A percentile compares a stretch with the other conserved stretches of the same genome.
Conservation (phyloP, 1,284 basidiomycete genomes). For the Pterulicium gracile region DNA sequence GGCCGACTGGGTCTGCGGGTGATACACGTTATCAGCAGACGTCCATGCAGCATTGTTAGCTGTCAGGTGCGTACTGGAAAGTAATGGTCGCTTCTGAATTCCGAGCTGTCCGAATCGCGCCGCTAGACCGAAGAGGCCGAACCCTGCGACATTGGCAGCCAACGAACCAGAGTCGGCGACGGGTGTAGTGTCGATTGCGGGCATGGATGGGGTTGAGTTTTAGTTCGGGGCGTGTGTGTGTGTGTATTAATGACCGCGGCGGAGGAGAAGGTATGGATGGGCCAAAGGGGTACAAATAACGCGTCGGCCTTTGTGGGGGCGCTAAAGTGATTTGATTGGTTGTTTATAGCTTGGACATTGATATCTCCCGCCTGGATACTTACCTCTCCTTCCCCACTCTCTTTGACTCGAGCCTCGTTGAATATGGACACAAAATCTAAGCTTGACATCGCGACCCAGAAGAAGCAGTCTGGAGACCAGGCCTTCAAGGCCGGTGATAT, state of each 20-base stretch:
- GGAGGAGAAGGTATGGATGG: too few relatives aligned
- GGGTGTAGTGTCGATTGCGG: neutral
- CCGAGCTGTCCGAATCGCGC: conserved; percentile 74
- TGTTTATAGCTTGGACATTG: too few relatives aligned
- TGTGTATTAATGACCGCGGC: neutral
- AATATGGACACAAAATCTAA: conserved; percentile 27
- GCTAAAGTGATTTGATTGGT: too few relatives aligned
- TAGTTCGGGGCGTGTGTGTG: too few relatives aligned
- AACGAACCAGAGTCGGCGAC: conserved; percentile 45
- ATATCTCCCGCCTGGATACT: too few relatives aligned
- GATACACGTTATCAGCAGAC: conserved; percentile 1
- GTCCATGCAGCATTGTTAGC: neutral
- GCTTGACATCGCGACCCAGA: conserved; percentile 47
- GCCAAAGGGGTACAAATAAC: too few relatives aligned
- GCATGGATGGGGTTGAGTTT: too few relatives aligned
- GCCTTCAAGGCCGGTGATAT: conserved; percentile 61
- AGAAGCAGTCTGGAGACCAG: conserved; percentile 65
- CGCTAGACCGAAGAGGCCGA: conserved; percentile 69
- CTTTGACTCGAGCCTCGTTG: conserved; percentile 12
- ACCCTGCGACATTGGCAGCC: conserved; percentile 64
- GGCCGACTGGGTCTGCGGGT: conserved; percentile 47
- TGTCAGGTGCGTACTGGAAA: conserved; percentile 44
- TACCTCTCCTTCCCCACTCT: conserved; percentile 10
- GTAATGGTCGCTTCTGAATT: conserved; percentile 59
- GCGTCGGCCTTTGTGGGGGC: too few relatives aligned